Evolutionary conservation across 192 early-diverging fungal genomes (phyloP).

Genomic region (Backusella tuberculispora): DNA sequence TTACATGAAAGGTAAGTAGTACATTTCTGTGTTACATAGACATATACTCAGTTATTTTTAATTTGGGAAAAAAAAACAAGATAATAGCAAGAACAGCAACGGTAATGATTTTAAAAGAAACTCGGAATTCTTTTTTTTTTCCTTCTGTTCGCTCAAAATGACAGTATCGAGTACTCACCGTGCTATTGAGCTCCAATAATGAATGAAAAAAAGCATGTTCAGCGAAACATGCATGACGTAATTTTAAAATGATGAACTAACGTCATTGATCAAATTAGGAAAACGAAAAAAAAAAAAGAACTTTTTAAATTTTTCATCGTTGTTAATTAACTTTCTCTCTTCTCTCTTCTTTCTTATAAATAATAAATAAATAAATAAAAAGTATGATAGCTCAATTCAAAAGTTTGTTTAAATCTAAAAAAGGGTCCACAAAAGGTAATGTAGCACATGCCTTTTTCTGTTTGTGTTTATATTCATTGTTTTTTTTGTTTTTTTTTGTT

Average conservation of each 20-base stretch:
- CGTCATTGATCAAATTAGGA: constrained; percentile 5
- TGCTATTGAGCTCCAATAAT: not conserved
- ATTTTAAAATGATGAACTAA: not conserved
- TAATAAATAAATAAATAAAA: not conserved
- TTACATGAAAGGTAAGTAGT: not conserved
- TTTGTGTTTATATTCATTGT: not conserved
- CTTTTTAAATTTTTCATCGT: not conserved
- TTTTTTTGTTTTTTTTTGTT: not conserved
- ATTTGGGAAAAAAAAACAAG: not conserved
- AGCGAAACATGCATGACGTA: constrained; percentile 12
- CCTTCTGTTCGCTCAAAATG: no score
- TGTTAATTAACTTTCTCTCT: not conserved
- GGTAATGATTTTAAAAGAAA: not conserved
- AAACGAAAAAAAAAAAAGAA: constrained; percentile 4
- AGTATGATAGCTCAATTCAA: constrained; percentile 16
- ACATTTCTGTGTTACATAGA: not conserved
- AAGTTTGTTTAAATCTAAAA: constrained; percentile 18
- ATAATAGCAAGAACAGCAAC: not conserved
- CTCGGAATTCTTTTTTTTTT: not conserved
- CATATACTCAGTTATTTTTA: not conserved
- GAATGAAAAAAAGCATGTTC: not conserved
- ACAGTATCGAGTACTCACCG: no score
- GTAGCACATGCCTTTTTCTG: not conserved
- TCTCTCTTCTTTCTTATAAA: not conserved
- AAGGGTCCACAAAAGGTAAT: constrained; percentile 1